Conservation (phyloP, 1,139 yeast species). For the Saccharomyces hybrid region DNA sequence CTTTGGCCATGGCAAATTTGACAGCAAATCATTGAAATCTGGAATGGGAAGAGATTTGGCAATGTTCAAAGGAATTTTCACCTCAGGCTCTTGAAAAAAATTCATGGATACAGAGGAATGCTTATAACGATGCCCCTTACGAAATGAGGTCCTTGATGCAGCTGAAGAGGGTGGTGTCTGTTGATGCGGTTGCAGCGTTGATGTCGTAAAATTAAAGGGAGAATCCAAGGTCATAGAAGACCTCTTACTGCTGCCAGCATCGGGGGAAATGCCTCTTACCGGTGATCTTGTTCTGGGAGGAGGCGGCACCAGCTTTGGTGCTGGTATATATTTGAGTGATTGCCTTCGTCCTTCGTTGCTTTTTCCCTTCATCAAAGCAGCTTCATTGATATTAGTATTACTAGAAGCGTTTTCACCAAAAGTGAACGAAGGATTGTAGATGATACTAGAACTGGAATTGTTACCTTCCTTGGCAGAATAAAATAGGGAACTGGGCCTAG, state of each 20-base stretch:
- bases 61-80: constrained; percentile 57
- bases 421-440: constrained; percentile 27
- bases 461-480: constrained; percentile 25
- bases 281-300: constrained; percentile 31
- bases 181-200: constrained; percentile 14
- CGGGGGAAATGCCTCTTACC: constrained; percentile 10
- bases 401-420: constrained; percentile 22
- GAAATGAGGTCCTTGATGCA: constrained; percentile 73
- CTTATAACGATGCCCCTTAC: constrained; percentile 92
- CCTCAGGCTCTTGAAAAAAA: constrained; percentile 86
- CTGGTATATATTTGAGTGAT: constrained; percentile 33
- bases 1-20: constrained; percentile 57
- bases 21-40: constrained; percentile 50
- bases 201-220: constrained; percentile 45
- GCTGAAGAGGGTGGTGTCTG: constrained; percentile 30
- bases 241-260: constrained; percentile 8
- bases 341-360: constrained; percentile 18
- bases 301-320: constrained; percentile 29
- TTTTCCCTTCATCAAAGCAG: background rate
- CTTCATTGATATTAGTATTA: constrained; percentile 1
- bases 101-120: constrained; percentile 97
- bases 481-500: constrained; percentile 18
- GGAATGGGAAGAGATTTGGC: constrained; percentile 83
- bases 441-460: constrained; percentile 30
- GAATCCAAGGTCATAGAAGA: constrained; percentile 21